Evolutionary conservation across 176 grass and related monocot species (phyloP), one percentile per base, ranked within the genome.

Genomic region (Zoysia japonica): DNA sequence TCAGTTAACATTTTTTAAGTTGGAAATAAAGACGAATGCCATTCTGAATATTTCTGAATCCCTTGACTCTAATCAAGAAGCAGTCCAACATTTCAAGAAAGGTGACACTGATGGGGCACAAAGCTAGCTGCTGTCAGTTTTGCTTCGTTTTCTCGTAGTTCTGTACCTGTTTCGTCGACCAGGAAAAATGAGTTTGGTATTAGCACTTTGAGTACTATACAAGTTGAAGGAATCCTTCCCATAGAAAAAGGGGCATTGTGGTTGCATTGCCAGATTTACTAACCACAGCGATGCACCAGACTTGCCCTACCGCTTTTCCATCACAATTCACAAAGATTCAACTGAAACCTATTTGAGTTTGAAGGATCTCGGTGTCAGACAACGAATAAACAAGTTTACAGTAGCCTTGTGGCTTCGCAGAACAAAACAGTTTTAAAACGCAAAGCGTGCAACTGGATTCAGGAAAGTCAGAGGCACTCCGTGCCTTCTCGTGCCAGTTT

Each of bases 181-280:
- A 81, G 66, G n/a, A 62, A 81, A 77, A 72, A 57, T 19, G 5
- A 57, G 55, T 57, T 57, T 12, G 87, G 78, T 81, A 44, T 20
- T 72, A 11, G 37, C 71, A 72, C 82, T 81, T 85, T 80, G 72
- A 85, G 82, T 89, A 64, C 9, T 15, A 40, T 77, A 73, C 82
- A 89, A 85, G 67, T 81, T 67, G 77, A 67, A 80, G 68, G 67
- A 16, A 77, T 67, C 60, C n/a, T 85, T 49, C 3, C 13, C 19
- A 47, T 71, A 61, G 65, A 85, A 81, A 85, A 81, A 71, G 44
- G 15, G 50, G 66, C 43, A 72, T 71, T 77, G 14, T 81, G 14
- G 51, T 81, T 85, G 62, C 37, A 28, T 72, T 61, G 49, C 77
- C 78, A 85, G 74, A 65, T 35, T 67, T 66, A 11, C 48, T 76